Evolutionary conservation across 1,139 yeast species (phyloP), one percentile per base, ranked within the genome.

Genomic region (Nakaseomyces bracarensis): DNA sequence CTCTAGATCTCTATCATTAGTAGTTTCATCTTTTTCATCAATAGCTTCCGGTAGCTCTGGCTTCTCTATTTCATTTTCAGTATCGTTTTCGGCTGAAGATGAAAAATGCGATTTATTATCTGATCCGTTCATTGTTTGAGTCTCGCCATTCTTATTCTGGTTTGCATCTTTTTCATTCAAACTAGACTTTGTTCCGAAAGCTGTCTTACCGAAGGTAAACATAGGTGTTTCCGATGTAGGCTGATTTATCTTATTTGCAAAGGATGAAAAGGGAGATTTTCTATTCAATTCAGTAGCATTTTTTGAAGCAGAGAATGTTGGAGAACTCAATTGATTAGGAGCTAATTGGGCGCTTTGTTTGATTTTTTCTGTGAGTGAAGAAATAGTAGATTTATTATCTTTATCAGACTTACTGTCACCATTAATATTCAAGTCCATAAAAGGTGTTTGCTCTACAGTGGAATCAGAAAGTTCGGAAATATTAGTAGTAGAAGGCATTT

Each of bases 261-360:
- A 57, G 2, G 50, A 40, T 2, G 58, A 47, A 40, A 54, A 55
- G 18, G 59, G 58, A 1, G 60, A 55, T 5, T 38, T 28, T 2
- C 38, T 31, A 18, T 41, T 36, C n/a, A 23, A 7, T 10, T 37
- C 31, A 4, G 29, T 36, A 6, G 25, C 13, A 7, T 21, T 30
- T 16, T 26, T 38, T 11, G 35, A 16, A 3, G 26, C 35, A 10
- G 29, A 38, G 23, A 48, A 44, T 2, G 40, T 16, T 10, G 47
- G 39, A 6, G 36, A 30, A 11, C 43, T 20, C 3, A 48, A 36
- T 14, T 46, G 42, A 11, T 45, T 36, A 1, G 48, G 29, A 4
- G 52, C 35, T 3, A 54, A 33, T 27, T 54, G 57, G 1, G 62
- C 62, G 5, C 47, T 51, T 37, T 56, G 49, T 45, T 58, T 58